Conservation (phyloP, 192 early-diverging fungal species). For the Funneliformis mosseae region DNA sequence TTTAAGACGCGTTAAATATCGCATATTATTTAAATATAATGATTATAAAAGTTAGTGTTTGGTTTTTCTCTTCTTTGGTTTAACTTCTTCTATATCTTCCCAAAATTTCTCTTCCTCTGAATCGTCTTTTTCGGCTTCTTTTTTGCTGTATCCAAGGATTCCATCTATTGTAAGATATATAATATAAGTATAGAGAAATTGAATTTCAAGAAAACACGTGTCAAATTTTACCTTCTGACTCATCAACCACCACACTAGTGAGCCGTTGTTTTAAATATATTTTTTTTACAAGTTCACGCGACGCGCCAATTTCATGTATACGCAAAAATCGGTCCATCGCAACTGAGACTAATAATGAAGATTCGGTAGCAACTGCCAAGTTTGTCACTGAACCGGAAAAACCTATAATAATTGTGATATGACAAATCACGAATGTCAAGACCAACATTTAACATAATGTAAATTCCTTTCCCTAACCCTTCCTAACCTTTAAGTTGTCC, state of each 20-base stretch:
- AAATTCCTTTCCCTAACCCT: too few species aligned
- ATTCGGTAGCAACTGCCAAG: constrained; percentile 27
- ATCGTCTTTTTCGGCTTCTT: constrained; percentile 40
- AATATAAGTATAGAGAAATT: neutral
- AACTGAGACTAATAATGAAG: constrained; percentile 58
- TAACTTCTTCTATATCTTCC: constrained; percentile 52
- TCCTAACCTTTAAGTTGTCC: constrained; percentile 65
- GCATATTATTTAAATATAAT: neutral
- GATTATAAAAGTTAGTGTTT: neutral
- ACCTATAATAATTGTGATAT: neutral
- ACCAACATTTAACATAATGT: neutral
- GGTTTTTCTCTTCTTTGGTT: constrained; percentile 31
- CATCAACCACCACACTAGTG: constrained; percentile 66
- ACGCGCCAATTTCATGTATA: constrained; percentile 65
- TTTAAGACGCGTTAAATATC: neutral
- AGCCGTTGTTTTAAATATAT: constrained; percentile 81
- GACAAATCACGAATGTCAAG: neutral
- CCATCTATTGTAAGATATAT: neutral
- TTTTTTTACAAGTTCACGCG: constrained; percentile 57
- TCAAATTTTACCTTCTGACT: constrained; percentile 39
- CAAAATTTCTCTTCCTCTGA: constrained; percentile 70
- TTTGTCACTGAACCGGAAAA: constrained; percentile 59
- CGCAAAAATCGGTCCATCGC: constrained; percentile 79
- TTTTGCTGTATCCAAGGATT: constrained; percentile 11
- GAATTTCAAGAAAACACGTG: neutral